Conservation (phyloP, 2,329 filamentous ascomycete species). For the Xylaria hypoxylon region DNA sequence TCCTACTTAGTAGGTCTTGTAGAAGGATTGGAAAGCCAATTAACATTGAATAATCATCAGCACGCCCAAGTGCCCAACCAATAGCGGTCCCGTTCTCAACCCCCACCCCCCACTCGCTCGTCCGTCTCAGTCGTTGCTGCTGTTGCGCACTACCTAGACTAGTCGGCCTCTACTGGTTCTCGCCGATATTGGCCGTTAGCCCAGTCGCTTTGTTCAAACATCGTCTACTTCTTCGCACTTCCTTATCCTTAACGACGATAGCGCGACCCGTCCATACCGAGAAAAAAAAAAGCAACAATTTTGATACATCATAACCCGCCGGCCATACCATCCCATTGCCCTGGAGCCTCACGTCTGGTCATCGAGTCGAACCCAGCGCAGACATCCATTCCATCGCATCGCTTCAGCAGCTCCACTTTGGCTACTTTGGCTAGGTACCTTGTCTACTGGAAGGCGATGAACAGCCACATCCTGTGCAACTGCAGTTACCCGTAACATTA, state of each 20-base stretch:
- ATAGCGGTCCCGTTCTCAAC: constrained; percentile 23
- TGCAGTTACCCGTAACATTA: constrained; percentile 19
- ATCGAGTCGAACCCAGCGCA: constrained; percentile 11
- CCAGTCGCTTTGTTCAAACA: constrained; percentile 23
- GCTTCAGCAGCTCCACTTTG: constrained; percentile 27
- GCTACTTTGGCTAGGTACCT: background rate
- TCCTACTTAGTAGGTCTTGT: background rate
- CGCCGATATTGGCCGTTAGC: constrained; percentile 33
- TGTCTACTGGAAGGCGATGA: constrained; percentile 26
- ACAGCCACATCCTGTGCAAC: constrained; percentile 19
- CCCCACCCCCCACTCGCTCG: constrained; percentile 31
- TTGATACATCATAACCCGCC: background rate
- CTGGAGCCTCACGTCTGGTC: background rate
- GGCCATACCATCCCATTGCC: background rate
- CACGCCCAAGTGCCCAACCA: constrained; percentile 1
- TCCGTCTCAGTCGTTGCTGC: constrained; percentile 6
- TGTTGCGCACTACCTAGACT: background rate
- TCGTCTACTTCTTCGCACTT: constrained; percentile 14
- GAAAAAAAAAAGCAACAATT: background rate
- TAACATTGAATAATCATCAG: constrained; percentile 13
- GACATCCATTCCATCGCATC: constrained; percentile 2
- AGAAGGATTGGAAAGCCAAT: background rate
- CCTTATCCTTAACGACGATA: constrained; percentile 13
- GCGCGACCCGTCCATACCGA: constrained; percentile 11
- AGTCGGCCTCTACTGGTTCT: constrained; percentile 22